Base-by-base conservation (phyloP, 768 basidiomycete genomes). In the Tricholoma saponaceum region DNA sequence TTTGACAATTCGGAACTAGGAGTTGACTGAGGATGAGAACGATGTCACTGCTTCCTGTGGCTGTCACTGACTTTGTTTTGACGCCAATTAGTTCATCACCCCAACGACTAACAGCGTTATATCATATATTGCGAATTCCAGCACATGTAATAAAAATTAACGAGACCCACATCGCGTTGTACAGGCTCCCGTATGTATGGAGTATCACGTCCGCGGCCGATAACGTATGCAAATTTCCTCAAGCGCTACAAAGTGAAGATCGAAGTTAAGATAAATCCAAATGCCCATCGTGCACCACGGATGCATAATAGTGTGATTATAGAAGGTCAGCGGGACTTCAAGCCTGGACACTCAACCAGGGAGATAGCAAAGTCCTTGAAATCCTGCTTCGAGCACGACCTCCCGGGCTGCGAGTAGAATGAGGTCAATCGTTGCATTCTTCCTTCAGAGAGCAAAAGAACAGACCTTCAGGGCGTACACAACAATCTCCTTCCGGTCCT, bases 391-490 rank as follows among this genome's bases (percentile, higher is more conserved):
- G 75, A 74, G 62, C 79, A 79, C 13, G 74, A 70, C 56, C 83
- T 73, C 46, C 78, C 76, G 50, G 79, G 78, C 79, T 79, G 57
- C 12, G n/a, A 52, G 55, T 51, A 46, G 35, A 46, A 43, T 18
- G 2, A n/a, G 7, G 47, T 50, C 26, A 52, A 43, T 28, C 28
- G 10, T 49, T 51, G 28, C 13, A 33, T 20, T 26, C 35, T 18
- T 47, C 39, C 25, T 20, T 4, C 7, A 14, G 32, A 35, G 9
- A n/a, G 10, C 28, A 46, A n/a, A 9, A 30, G 52, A 18, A 56
- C 73, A 2, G 52, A 86, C 86, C 82, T 84, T 87, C 47, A 89
- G 63, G 2, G 83, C 87, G 62, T 89, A 88, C 4, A 87, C 69
- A 10, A 84, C 81, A 10, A 86, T 61, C 54, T 84, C 81, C 14